Percentiles rank a stretch among this genome's conserved stretches.
Conservation (phyloP, 345 rosid genomes). For the Boechera divaricarpa region DNA sequence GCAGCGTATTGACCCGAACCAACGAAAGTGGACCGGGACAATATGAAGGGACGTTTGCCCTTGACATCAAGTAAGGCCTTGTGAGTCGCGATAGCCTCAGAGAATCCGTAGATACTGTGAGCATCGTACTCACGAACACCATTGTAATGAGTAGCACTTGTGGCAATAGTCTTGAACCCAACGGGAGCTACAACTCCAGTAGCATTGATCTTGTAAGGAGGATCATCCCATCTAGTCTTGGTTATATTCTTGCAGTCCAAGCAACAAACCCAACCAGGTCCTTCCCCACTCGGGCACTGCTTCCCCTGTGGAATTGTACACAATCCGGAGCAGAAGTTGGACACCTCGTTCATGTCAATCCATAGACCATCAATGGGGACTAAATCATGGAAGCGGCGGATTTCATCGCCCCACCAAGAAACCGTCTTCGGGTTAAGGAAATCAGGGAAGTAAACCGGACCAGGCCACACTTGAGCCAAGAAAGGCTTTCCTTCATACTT, state of each 20-base stretch:
- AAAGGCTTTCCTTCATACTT: slow-evolving; percentile 84
- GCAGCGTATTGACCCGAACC: slow-evolving; percentile 95
- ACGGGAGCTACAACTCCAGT: slow-evolving; percentile 72
- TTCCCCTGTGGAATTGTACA: slow-evolving; percentile 73
- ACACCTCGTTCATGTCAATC: slow-evolving; percentile 99
- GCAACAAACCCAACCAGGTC: slow-evolving; percentile 98
- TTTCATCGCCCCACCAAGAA: slow-evolving; percentile 91
- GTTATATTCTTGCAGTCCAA: slow-evolving; percentile 97
- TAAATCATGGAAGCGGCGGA: slow-evolving; percentile 84
- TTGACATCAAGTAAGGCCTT: slow-evolving; percentile 67
- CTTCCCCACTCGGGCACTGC: slow-evolving; percentile 76
- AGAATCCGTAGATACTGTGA: slow-evolving; percentile 90
- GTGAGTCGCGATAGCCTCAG: slow-evolving; percentile 88
- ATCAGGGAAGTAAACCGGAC: slow-evolving; percentile 94
- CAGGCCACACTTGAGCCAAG: slow-evolving; percentile 99
- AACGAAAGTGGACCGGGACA: slow-evolving; percentile 84
- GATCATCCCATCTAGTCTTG: slow-evolving; percentile 86
- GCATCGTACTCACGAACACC: slow-evolving; percentile 94
- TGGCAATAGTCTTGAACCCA: slow-evolving; percentile 93
- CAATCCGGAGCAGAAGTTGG: slow-evolving; percentile 83
- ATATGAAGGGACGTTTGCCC: slow-evolving; percentile 90
- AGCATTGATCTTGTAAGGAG: slow-evolving; percentile 96
- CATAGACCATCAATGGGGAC: slow-evolving; percentile 91
- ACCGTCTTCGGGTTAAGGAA: slow-evolving; percentile 94
- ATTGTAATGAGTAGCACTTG: slow-evolving; percentile 91